Conservation (phyloP, 2,329 filamentous ascomycete genomes). For the Penicillium oxalicum region DNA sequence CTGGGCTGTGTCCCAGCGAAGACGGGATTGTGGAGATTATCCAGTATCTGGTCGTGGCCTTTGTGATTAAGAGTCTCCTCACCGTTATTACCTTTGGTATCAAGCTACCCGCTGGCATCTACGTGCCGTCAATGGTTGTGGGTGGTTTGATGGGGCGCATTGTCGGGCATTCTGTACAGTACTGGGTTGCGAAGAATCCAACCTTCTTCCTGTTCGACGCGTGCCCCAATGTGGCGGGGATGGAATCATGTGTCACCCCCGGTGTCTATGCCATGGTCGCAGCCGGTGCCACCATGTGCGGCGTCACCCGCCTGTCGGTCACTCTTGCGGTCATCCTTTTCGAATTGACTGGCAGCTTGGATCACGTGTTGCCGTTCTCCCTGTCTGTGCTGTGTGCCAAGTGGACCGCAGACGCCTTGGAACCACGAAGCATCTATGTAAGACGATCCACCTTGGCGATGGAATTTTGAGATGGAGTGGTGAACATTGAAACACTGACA, state of each 20-base stretch:
- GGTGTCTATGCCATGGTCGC: slow-evolving; percentile 96
- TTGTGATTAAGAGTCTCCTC: slow-evolving; percentile 81
- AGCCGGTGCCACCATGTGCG: slow-evolving; percentile 95
- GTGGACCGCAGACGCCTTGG: slow-evolving; percentile 93
- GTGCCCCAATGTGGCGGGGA: slow-evolving; percentile 61
- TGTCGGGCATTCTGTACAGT: slow-evolving; percentile 79
- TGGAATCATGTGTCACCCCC: slow-evolving; percentile 83
- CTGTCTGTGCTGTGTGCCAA: slow-evolving; percentile 90
- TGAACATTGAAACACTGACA: slow-evolving; percentile 14
- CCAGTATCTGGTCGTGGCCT: slow-evolving; percentile 64
- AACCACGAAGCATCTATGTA: slow-evolving; percentile 88
- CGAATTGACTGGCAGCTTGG: slow-evolving; percentile 87
- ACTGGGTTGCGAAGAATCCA: slow-evolving; percentile 68
- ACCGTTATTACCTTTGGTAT: slow-evolving; percentile 92
- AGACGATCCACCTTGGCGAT: slow-evolving; percentile 25
- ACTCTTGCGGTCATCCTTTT: slow-evolving; percentile 94
- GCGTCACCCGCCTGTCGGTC: slow-evolving; percentile 86
- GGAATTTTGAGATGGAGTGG: no score
- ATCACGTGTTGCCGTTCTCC: slow-evolving; percentile 93
- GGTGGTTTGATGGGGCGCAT: slow-evolving; percentile 86
- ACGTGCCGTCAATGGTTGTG: slow-evolving; percentile 97
- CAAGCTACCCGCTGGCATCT: slow-evolving; percentile 94
- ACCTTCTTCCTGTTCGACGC: slow-evolving; percentile 65
- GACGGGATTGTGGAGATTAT: slow-evolving; percentile 77
- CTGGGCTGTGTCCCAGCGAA: slow-evolving; percentile 70